Base-by-base conservation (phyloP, 1,284 basidiomycete species). In the Calocybe gambosa region DNA sequence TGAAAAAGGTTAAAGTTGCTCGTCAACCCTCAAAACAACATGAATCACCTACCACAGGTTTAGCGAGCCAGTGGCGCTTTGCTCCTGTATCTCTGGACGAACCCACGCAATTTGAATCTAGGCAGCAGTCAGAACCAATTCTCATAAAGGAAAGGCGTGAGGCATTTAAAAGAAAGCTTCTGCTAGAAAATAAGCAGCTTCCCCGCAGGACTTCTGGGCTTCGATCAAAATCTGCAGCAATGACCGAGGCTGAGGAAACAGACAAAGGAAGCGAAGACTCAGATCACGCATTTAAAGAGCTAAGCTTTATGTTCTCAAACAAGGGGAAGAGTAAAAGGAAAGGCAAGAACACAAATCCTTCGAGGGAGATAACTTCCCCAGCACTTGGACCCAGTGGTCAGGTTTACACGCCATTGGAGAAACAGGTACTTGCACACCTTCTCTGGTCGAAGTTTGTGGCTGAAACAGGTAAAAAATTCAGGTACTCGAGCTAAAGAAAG, bases 371-470 rank as follows among this genome's bases (percentile, higher is more conserved):
- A 61, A 66, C 68, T 48, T 59, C 59, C 12, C 73, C 73, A 45
- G 75, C 76, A 43, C 53, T 89, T 12, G 91, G 90, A 0, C 88
- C 89, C 0, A 82, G 82, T 52, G 92, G 91, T 0, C 59, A 82
- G 62, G 58, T 82, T 1, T 95, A 89, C 62, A 93, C 92, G 1
- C 86, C 88, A 0, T 60, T 93, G 28, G 92, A 95, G 65, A 73
- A 82, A 49, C 92, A 93, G 75, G 88, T 80, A 62, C 21, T 12
- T 50, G 43, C 50, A 42, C 15, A 44, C 10, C 1, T n/a, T n/a
- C n/a, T n/a, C n/a, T n/a, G n/a, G n/a, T n/a, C n/a, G n/a, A n/a
- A n/a, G n/a, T n/a, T n/a, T n/a, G n/a, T n/a, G n/a, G n/a, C n/a
- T n/a, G n/a, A n/a, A n/a, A n/a, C n/a, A n/a, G n/a, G n/a, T n/a